Percentiles rank a stretch among this genome's conserved stretches.
Conservation (phyloP, 768 basidiomycete species). For the Gymnopilus junonius region DNA sequence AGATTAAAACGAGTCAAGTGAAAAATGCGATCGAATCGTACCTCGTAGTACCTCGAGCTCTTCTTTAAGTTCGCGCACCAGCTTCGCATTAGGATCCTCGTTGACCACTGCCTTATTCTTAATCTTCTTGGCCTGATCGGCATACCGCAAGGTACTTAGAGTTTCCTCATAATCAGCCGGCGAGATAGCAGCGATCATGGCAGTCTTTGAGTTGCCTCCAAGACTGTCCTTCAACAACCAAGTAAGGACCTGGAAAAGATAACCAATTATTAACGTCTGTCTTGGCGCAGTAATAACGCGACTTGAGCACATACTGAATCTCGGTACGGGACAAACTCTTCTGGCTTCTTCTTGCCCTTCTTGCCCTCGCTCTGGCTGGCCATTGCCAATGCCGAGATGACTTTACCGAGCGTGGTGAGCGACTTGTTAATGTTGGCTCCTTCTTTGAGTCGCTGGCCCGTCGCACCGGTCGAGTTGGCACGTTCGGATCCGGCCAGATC, state of each 20-base stretch:
- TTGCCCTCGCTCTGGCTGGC: conserved; percentile 69
- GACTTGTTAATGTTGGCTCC: conserved; percentile 99
- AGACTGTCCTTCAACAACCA: conserved; percentile 98
- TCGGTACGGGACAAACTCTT: conserved; percentile 96
- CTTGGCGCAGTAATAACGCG: conserved; percentile 11
- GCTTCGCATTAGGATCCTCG: conserved; percentile 99
- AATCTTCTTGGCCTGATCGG: conserved; percentile 99
- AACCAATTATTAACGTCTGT: conserved; percentile 14
- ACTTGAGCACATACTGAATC: conserved; percentile 75
- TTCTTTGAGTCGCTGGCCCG: conserved; percentile 94
- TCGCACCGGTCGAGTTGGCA: conserved; percentile 97
- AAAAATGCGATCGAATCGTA: conserved; percentile 41
- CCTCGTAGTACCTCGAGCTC: conserved; percentile 92
- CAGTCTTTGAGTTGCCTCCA: conserved; percentile 96
- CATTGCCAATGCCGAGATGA: conserved; percentile 88
- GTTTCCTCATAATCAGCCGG: conserved; percentile 99
- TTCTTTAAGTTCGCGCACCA: conserved; percentile 98
- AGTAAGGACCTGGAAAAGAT: conserved; percentile 75
- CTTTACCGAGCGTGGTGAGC: conserved; percentile 95
- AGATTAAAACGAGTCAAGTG: not conserved
- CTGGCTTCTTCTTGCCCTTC: conserved; percentile 89
- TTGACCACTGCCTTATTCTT: conserved; percentile 99
- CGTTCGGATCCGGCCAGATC: conserved; percentile 97
- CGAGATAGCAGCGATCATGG: conserved; percentile 99
- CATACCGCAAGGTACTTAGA: conserved; percentile 94